phyloP scores from a whole-genome alignment of 345 rosid genomes.

The Abelmoschus esculentus region DNA sequence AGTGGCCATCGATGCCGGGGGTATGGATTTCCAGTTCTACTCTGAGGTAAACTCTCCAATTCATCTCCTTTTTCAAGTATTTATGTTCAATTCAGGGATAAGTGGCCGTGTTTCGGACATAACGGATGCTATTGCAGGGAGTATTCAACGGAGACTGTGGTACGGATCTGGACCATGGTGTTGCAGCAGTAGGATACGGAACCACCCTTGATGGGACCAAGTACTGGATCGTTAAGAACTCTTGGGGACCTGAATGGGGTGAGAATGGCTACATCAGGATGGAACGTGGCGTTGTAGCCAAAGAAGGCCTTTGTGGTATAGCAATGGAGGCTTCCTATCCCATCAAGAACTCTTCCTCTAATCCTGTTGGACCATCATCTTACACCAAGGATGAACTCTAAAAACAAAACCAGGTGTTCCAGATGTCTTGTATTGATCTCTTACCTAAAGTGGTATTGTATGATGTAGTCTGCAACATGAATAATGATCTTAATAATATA shows the following conservation, averaged over 20 bases:
- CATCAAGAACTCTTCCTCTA: neutral
- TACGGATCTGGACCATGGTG: slow-evolving; percentile 59
- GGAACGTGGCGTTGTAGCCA: slow-evolving; percentile 23
- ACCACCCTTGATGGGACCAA: slow-evolving; percentile 57
- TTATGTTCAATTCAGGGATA: no score
- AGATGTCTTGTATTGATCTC: neutral
- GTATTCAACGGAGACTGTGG: slow-evolving; percentile 57
- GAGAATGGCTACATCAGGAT: slow-evolving; percentile 65
- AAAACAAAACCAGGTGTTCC: neutral
- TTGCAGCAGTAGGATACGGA: slow-evolving; percentile 66
- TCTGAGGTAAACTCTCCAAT: slow-evolving; percentile 39
- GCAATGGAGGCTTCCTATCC: neutral
- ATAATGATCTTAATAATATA: no score
- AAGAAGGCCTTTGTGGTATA: neutral
- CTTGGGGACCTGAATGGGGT: slow-evolving; percentile 81
- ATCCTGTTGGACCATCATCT: neutral
- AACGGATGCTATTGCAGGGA: slow-evolving; percentile 30
- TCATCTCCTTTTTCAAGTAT: no score
- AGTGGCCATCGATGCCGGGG: slow-evolving; percentile 66
- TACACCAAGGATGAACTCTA: neutral
- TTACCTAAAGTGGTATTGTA: no score
- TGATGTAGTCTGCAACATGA: no score
- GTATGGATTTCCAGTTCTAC: slow-evolving; percentile 73
- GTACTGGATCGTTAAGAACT: slow-evolving; percentile 69
- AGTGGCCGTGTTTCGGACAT: no score